Evolutionary conservation across 139 green algal genomes (phyloP).

Genomic region (Chlamydomonas schloesseri): DNA sequence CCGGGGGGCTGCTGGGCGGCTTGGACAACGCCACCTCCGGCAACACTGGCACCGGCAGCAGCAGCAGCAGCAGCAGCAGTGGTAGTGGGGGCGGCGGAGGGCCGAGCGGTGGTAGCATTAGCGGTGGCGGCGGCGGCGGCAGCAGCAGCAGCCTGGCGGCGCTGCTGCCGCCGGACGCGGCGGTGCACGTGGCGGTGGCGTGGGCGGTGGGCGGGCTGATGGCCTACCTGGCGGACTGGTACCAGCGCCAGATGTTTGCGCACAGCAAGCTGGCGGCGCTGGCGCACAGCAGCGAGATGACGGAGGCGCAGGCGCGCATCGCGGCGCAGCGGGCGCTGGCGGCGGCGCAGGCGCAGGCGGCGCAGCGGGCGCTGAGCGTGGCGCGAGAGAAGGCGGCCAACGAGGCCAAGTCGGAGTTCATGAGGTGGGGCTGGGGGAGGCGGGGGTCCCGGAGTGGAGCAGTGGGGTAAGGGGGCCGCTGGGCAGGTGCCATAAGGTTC

Average conservation of each 20-base stretch:
- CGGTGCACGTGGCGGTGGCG: conserved; percentile 78
- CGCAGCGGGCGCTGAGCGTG: conserved; percentile 71
- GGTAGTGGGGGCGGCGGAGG: too few species aligned
- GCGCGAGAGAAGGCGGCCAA: conserved; percentile 82
- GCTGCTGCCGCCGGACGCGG: conserved; percentile 68
- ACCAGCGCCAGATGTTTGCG: conserved; percentile 81
- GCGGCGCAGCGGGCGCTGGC: conserved; percentile 70
- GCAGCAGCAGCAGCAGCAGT: too few species aligned
- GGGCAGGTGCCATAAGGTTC: too few species aligned
- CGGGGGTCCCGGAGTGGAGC: too few species aligned
- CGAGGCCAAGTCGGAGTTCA: conserved; percentile 81
- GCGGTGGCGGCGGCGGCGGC: too few species aligned
- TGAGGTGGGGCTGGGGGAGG: conserved; percentile 6
- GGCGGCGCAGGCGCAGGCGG: conserved; percentile 67
- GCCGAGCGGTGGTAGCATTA: too few species aligned
- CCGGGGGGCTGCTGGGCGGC: too few species aligned
- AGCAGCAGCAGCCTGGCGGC: too few species aligned
- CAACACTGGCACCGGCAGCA: too few species aligned
- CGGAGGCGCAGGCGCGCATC: conserved; percentile 71
- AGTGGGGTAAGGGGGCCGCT: too few species aligned
- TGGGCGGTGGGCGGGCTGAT: conserved; percentile 85
- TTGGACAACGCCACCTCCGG: background rate
- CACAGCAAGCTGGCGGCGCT: conserved; percentile 68
- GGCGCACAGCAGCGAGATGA: conserved; percentile 82
- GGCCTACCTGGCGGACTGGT: conserved; percentile 82